phyloP scores from a whole-genome alignment of 1,284 basidiomycete genomes.

The Apiotrichum sp. region DNA sequence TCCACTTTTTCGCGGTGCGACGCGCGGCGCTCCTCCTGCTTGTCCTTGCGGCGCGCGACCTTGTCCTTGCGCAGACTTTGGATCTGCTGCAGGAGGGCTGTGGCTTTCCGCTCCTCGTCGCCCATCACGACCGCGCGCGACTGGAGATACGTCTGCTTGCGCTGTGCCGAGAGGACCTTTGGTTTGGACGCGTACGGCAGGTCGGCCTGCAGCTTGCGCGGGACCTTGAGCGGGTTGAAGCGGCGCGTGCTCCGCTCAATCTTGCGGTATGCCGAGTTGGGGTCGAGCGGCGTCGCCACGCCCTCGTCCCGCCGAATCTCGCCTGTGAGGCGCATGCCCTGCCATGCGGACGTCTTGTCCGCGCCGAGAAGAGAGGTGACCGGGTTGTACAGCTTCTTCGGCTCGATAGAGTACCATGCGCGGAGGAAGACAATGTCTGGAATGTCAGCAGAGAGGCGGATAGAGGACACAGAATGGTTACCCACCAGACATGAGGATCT shows the following conservation, averaged over 20 bases:
- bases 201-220: slow-evolving; percentile 79
- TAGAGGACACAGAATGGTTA: slow-evolving; percentile 15
- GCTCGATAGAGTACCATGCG: slow-evolving; percentile 94
- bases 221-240: slow-evolving; percentile 86
- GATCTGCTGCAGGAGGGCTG: slow-evolving; percentile 92
- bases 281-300: slow-evolving; percentile 71
- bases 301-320: slow-evolving; percentile 79
- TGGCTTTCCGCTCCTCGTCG: slow-evolving; percentile 86
- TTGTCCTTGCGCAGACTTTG: slow-evolving; percentile 87
- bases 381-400: slow-evolving; percentile 93
- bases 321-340: slow-evolving; percentile 93
- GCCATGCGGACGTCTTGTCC: slow-evolving; percentile 65
- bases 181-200: slow-evolving; percentile 92
- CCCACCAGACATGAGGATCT: slow-evolving; percentile 88
- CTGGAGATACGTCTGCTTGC: slow-evolving; percentile 74
- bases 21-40: slow-evolving; percentile 58
- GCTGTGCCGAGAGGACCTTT: slow-evolving; percentile 69
- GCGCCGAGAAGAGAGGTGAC: slow-evolving; percentile 83
- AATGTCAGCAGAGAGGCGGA: not conserved
- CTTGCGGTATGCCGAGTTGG: slow-evolving; percentile 80
- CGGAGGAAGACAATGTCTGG: slow-evolving; percentile 90
- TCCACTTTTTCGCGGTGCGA: slow-evolving; percentile 51
- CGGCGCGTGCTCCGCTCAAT: slow-evolving; percentile 72
- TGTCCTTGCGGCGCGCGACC: slow-evolving; percentile 66
- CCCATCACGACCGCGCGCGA: slow-evolving; percentile 91